Evolutionary conservation across 2,329 filamentous ascomycete species (phyloP).

Genomic region (Ambrosiella cleistominuta): DNA sequence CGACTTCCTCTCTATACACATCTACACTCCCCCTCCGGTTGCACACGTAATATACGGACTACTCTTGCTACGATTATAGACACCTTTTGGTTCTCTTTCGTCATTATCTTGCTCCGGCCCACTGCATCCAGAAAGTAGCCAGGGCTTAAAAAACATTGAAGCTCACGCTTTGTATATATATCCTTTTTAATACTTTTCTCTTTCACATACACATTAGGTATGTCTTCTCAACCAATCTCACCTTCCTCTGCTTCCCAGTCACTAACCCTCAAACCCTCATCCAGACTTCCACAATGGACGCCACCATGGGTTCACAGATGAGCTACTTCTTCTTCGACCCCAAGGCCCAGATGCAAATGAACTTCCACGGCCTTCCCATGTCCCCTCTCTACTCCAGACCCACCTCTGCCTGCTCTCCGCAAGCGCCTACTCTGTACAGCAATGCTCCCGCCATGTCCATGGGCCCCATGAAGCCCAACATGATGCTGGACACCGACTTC

Average conservation of each 20-base stretch:
- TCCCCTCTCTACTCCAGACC: constrained; percentile 49
- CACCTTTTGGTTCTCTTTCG: not conserved
- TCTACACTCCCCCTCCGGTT: not conserved
- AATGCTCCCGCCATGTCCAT: constrained; percentile 47
- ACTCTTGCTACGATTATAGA: not conserved
- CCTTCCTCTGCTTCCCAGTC: not conserved
- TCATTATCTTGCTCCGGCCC: not conserved
- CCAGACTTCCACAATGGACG: constrained; percentile 39
- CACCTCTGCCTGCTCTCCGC: constrained; percentile 46
- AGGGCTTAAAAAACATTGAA: not conserved
- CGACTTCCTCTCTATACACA: not conserved
- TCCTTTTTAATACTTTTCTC: not conserved
- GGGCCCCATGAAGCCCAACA: constrained; percentile 58
- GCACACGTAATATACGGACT: not conserved
- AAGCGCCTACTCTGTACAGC: constrained; percentile 34
- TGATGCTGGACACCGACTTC: constrained; percentile 53
- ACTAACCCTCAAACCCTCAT: not conserved
- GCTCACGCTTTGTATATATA: no score
- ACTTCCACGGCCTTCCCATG: constrained; percentile 45
- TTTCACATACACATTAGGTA: not conserved
- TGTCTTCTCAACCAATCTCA: not conserved
- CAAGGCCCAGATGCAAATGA: constrained; percentile 31
- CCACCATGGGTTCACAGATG: constrained; percentile 44
- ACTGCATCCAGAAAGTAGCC: not conserved
- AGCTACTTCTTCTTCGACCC: constrained; percentile 67